These are phyloP conservation scores for Didymella lethalis DNA, from an alignment of 2,329 filamentous ascomycete genomes.

Conservation along the genomic window DNA sequence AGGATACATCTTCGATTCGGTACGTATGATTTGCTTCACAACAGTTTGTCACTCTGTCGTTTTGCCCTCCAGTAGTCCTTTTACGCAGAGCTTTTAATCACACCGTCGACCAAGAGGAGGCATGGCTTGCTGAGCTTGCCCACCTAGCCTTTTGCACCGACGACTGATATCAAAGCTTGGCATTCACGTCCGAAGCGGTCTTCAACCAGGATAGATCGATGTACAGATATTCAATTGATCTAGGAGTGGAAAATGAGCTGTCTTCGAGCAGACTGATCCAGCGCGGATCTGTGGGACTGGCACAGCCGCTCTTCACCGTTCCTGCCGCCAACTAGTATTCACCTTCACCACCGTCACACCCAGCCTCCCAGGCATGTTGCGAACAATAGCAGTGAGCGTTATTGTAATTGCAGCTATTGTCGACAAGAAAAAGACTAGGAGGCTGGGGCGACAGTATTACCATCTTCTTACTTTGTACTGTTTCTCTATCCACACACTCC, in stretches of 20 bases:
- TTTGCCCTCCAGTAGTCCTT: neutral
- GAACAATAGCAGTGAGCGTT: neutral
- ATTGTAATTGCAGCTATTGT: neutral
- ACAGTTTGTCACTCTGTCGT: neutral
- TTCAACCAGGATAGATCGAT: neutral
- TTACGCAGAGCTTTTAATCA: neutral
- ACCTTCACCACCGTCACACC: conserved; percentile 26
- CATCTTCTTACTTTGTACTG: neutral
- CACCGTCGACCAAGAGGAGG: neutral
- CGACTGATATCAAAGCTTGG: conserved; percentile 5
- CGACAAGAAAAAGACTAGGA: neutral
- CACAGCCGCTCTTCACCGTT: conserved; percentile 5
- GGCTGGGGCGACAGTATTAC: neutral
- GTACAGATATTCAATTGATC: neutral
- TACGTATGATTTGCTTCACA: conserved; percentile 11
- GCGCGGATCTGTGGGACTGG: neutral
- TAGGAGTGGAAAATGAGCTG: neutral
- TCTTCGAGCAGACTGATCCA: neutral
- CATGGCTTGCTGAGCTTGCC: neutral
- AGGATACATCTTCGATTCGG: neutral
- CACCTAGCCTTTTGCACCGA: conserved; percentile 2
- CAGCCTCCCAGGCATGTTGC: neutral
- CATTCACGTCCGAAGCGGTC: neutral
- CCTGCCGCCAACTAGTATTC: conserved; percentile 14
- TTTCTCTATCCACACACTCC: neutral